Evolutionary conservation across 345 rosid genomes (phyloP).

Genomic region (Trapa bicornis): DNA sequence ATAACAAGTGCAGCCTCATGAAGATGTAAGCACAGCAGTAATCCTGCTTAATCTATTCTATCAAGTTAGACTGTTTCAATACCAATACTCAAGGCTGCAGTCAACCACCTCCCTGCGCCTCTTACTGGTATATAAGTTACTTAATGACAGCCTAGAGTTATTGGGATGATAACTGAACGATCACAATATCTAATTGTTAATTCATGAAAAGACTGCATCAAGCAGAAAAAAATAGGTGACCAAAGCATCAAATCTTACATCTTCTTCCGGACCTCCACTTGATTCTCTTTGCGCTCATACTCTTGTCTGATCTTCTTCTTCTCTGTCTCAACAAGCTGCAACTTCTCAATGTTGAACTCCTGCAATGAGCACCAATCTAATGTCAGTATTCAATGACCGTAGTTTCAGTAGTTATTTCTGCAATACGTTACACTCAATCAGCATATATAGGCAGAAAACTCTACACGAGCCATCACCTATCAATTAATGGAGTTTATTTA

Average conservation of each 20-base stretch:
- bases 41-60: neutral
- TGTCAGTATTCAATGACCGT: neutral
- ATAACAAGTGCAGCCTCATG: neutral
- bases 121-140: too few relatives aligned
- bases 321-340: neutral
- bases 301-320: slow-evolving; percentile 18
- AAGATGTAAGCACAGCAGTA: neutral
- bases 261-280: slow-evolving; percentile 78
- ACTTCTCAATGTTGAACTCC: neutral
- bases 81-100: too few relatives aligned
- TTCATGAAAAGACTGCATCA: neutral
- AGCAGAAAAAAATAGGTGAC: neutral
- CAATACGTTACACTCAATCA: neutral
- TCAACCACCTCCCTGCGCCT: too few relatives aligned
- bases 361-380: slow-evolving; percentile 3
- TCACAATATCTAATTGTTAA: too few relatives aligned
- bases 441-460: neutral
- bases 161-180: neutral
- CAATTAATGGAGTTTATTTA: neutral
- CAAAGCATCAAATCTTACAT: slow-evolving; percentile 31
- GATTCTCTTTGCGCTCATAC: slow-evolving; percentile 96
- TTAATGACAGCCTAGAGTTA: neutral
- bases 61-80: too few relatives aligned
- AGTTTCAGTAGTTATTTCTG: neutral
- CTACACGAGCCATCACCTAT: neutral